Evolutionary conservation across 352 stramenopile genomes (phyloP).

Genomic region (Globisporangium cylindrosporum): DNA sequence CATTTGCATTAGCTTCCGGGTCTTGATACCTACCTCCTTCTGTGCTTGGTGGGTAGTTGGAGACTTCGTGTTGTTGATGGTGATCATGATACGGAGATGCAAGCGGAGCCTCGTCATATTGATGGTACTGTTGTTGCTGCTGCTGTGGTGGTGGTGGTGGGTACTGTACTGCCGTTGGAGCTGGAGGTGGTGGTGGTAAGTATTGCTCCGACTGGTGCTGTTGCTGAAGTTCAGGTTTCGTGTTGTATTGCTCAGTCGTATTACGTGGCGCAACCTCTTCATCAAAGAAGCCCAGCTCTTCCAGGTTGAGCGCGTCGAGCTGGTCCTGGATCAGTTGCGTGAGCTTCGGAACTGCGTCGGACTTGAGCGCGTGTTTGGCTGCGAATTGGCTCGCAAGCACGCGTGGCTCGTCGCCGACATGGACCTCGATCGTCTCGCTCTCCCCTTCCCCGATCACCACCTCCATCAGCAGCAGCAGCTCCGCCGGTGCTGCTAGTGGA

Average conservation of each 20-base stretch:
- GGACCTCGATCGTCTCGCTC: conserved; percentile 69
- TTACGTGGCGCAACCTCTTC: background rate
- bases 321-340: conserved; percentile 59
- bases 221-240: background rate
- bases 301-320: conserved; percentile 29
- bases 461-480: conserved; percentile 76
- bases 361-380: conserved; percentile 37
- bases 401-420: conserved; percentile 47
- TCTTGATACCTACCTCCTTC: background rate
- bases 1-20: background rate
- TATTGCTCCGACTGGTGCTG: background rate
- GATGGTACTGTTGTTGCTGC: background rate
- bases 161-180: background rate
- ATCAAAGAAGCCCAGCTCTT: conserved; percentile 10
- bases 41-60: background rate
- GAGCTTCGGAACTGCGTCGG: conserved; percentile 53
- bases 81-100: background rate
- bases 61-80: background rate
- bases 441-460: conserved; percentile 67
- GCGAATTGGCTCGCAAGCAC: conserved; percentile 51
- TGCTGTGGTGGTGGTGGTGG: background rate
- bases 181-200: background rate
- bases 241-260: background rate
- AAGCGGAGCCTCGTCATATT: background rate
- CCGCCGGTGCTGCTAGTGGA: conserved; percentile 10